These are phyloP conservation scores for Phialemonium atrogriseum DNA, from an alignment of 2,329 filamentous ascomycete species.

Conservation along the genomic window DNA sequence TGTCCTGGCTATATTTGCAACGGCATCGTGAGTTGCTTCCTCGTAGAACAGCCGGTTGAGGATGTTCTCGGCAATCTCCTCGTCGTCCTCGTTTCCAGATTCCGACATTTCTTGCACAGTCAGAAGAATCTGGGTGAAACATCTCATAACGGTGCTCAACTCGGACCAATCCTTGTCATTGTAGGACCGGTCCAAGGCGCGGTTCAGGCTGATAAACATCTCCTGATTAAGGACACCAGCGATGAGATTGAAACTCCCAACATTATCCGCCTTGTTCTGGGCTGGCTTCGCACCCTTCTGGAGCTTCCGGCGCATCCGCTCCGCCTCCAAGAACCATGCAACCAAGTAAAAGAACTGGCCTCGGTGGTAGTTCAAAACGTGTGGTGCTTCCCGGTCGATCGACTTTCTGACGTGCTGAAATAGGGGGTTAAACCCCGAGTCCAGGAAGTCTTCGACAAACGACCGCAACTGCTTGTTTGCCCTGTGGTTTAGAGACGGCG, in stretches of 20 bases:
- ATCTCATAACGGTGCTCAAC: constrained; percentile 80
- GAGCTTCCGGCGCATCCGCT: constrained; percentile 60
- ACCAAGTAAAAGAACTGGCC: constrained; percentile 89
- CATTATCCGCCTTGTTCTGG: constrained; percentile 31
- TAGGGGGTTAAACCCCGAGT: constrained; percentile 89
- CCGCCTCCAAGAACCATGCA: constrained; percentile 86
- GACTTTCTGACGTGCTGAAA: constrained; percentile 81
- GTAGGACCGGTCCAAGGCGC: constrained; percentile 68
- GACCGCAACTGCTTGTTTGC: constrained; percentile 69
- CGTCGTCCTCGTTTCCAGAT: constrained; percentile 80
- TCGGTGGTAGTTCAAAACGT: constrained; percentile 67
- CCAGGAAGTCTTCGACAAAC: constrained; percentile 90
- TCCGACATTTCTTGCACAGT: constrained; percentile 90
- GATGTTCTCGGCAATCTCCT: constrained; percentile 97
- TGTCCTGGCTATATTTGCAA: constrained; percentile 70
- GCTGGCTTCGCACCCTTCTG: constrained; percentile 45
- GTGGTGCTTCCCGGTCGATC: constrained; percentile 80
- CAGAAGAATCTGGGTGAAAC: constrained; percentile 87
- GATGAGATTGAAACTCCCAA: constrained; percentile 77
- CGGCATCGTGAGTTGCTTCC: constrained; percentile 82
- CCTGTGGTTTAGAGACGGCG: constrained; percentile 58
- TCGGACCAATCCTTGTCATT: constrained; percentile 85
- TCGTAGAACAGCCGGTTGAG: constrained; percentile 98
- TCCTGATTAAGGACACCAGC: constrained; percentile 90
- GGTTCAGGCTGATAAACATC: constrained; percentile 83